These are phyloP conservation scores for Arthrobotrys sphaeroides DNA, from an alignment of 2,329 filamentous ascomycete species.

Conservation along the genomic window DNA sequence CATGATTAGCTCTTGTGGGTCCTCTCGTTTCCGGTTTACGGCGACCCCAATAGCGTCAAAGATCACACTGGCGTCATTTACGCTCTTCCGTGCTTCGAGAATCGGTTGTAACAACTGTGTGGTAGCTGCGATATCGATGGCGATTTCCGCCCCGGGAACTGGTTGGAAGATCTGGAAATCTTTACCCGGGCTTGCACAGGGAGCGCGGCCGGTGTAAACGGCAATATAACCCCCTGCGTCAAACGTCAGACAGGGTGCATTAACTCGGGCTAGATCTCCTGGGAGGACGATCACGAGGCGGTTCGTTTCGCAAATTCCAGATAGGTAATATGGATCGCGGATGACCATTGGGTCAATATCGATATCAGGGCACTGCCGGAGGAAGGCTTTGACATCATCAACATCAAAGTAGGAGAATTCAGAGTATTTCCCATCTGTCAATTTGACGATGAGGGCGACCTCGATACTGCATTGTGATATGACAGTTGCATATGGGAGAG, in stretches of 20 bases:
- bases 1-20: constrained; percentile 10
- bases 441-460: background rate
- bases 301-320: constrained; percentile 59
- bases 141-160: constrained; percentile 58
- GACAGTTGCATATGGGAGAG: background rate
- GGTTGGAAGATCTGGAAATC: constrained; percentile 59
- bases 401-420: constrained; percentile 9
- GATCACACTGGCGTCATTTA: constrained; percentile 59
- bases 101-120: constrained; percentile 60
- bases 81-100: constrained; percentile 57
- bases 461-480: background rate
- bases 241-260: constrained; percentile 60
- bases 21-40: background rate
- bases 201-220: constrained; percentile 60
- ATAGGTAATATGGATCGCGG: constrained; percentile 58
- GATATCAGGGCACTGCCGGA: background rate
- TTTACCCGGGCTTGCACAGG: constrained; percentile 59
- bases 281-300: constrained; percentile 59
- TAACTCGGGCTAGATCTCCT: constrained; percentile 40
- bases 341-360: constrained; percentile 58
- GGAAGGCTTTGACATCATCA: background rate
- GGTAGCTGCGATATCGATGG: constrained; percentile 60
- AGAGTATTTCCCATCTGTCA: constrained; percentile 6
- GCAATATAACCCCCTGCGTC: constrained; percentile 60
- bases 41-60: constrained; percentile 57